Percentiles rank a stretch among this genome's conserved stretches.
phyloP scores from a whole-genome alignment of 768 basidiomycete genomes.

The Porpolomopsis calyptriformis region DNA sequence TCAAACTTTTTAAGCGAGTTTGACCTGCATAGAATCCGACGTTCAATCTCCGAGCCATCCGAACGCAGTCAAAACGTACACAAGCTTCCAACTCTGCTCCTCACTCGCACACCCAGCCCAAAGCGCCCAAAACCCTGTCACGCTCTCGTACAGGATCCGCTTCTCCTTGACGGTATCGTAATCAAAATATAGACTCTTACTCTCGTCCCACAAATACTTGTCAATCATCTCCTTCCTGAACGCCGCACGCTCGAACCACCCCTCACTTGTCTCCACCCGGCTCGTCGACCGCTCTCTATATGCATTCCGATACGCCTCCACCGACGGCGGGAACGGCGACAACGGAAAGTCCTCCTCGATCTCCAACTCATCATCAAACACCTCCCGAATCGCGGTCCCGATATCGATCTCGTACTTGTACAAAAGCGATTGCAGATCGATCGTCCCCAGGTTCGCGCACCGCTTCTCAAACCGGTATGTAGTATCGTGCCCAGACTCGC shows the following conservation, averaged over 20 bases:
- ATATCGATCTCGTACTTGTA: conserved; percentile 99
- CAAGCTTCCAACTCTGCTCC: conserved; percentile 85
- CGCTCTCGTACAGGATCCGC: conserved; percentile 92
- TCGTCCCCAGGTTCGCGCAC: conserved; percentile 92
- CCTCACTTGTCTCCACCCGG: conserved; percentile 62
- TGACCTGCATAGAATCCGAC: conserved; percentile 42
- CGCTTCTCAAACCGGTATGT: conserved; percentile 97
- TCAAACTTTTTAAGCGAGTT: conserved; percentile 92
- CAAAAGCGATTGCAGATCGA: conserved; percentile 88
- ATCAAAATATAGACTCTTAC: conserved; percentile 88
- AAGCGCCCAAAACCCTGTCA: conserved; percentile 92
- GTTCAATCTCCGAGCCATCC: conserved; percentile 11
- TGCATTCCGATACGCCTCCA: conserved; percentile 57
- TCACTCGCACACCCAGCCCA: conserved; percentile 98
- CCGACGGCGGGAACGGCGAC: conserved; percentile 82
- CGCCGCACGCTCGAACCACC: conserved; percentile 90
- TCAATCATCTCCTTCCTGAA: conserved; percentile 80
- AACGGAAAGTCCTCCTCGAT: conserved; percentile 88
- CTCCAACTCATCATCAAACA: conserved; percentile 87
- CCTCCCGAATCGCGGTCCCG: conserved; percentile 91
- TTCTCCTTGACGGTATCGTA: conserved; percentile 88
- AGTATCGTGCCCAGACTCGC: conserved; percentile 94
- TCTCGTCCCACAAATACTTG: conserved; percentile 95
- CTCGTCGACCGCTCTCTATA: conserved; percentile 47
- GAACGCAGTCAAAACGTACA: conserved; percentile 44